These are phyloP conservation scores for Chrysosporium queenslandicum DNA, from an alignment of 2,329 filamentous ascomycete genomes.

Conservation along the genomic window DNA sequence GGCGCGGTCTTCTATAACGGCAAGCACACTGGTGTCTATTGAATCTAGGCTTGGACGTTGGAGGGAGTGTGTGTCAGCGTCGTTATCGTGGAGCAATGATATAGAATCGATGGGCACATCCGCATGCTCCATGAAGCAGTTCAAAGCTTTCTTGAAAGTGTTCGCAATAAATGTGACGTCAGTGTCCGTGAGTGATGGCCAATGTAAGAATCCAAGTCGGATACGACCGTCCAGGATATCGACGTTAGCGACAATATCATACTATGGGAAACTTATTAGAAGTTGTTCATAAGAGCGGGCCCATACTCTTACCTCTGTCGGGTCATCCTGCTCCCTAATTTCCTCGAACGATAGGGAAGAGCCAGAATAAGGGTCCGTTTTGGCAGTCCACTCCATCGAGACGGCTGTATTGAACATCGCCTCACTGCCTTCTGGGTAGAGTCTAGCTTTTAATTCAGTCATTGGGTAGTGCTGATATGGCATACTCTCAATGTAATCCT, in stretches of 20 bases:
- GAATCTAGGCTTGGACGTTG: slow-evolving; percentile 9
- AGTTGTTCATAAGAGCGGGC: background rate
- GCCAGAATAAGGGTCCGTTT: slow-evolving; percentile 6
- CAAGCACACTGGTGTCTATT: background rate
- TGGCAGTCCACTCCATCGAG: slow-evolving; percentile 12
- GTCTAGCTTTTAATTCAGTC: slow-evolving; percentile 10
- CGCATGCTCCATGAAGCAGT: slow-evolving; percentile 1
- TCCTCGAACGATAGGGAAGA: slow-evolving; percentile 8
- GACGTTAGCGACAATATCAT: slow-evolving; percentile 13
- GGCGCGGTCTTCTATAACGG: slow-evolving; percentile 9
- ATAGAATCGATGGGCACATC: slow-evolving; percentile 4
- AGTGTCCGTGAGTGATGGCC: slow-evolving; percentile 10
- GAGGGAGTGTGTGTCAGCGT: slow-evolving; percentile 4
- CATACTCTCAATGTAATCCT: slow-evolving; percentile 40
- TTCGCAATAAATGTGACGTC: slow-evolving; percentile 10
- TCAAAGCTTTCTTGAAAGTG: slow-evolving; percentile 8
- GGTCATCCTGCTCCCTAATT: slow-evolving; percentile 13
- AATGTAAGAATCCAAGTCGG: slow-evolving; percentile 11
- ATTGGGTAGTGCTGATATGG: slow-evolving; percentile 18
- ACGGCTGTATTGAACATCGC: slow-evolving; percentile 14
- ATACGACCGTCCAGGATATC: slow-evolving; percentile 9
- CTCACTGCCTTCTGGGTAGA: slow-evolving; percentile 11
- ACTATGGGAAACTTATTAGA: background rate
- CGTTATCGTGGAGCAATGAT: slow-evolving; percentile 2
- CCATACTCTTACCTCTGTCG: slow-evolving; percentile 9